Evolutionary conservation across 495 filamentous ascomycete genomes (phyloP).

Genomic region (Hypoxylon subgilvum): DNA sequence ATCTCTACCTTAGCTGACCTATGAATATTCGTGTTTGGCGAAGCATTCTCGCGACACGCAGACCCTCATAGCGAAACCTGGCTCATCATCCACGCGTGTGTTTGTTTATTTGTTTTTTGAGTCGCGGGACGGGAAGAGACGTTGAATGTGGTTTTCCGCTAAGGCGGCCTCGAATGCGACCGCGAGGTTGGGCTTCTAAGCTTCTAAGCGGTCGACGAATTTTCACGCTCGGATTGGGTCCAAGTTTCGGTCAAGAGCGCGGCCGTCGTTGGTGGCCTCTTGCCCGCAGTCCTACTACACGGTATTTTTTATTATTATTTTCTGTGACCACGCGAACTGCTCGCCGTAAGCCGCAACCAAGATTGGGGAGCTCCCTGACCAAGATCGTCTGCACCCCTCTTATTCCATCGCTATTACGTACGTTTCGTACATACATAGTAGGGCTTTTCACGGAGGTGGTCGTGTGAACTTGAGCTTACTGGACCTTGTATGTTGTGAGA

Average conservation of each 20-base stretch:
- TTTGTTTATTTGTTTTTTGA: conserved; percentile 35
- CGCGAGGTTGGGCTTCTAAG: conserved; percentile 38
- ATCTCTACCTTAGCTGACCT: too few relatives aligned
- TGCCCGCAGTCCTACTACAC: conserved; percentile 14
- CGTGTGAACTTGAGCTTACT: conserved; percentile 9
- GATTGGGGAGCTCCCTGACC: conserved; percentile 19
- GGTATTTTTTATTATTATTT: conserved; percentile 5
- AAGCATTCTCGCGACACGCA: conserved; percentile 3
- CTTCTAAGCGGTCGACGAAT: conserved; percentile 23
- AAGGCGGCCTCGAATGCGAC: conserved; percentile 39
- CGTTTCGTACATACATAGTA: conserved; percentile 1
- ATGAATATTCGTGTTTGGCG: conserved; percentile 13
- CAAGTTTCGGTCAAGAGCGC: conserved; percentile 36
- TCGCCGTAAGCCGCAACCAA: conserved; percentile 27
- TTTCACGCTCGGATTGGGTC: conserved; percentile 17
- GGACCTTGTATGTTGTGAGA: background rate
- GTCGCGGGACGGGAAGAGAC: conserved; percentile 26
- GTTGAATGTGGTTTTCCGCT: conserved; percentile 26
- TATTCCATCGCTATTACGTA: conserved; percentile 11
- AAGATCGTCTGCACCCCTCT: conserved; percentile 17
- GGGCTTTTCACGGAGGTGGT: too few relatives aligned
- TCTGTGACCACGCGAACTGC: conserved; percentile 33
- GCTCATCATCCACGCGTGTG: background rate
- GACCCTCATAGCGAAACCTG: background rate
- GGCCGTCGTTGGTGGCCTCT: conserved; percentile 35